A percentile compares a stretch with the other conserved stretches of the same genome.
Evolutionary conservation across 164 flowering plant genomes (phyloP).

Genomic region (Nelumbo lutea): DNA sequence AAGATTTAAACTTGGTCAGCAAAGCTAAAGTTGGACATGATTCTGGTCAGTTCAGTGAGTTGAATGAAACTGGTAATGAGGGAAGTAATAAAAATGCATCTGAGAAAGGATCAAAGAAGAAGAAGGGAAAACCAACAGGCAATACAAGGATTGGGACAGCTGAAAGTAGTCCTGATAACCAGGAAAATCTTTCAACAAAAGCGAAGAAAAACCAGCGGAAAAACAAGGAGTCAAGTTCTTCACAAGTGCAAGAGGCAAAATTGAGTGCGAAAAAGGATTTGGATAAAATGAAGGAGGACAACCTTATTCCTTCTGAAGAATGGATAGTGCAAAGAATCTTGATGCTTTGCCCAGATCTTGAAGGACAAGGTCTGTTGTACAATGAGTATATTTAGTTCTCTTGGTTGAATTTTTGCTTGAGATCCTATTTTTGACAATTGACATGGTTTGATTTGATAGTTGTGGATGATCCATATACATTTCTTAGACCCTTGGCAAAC

Average conservation of each 20-base stretch:
- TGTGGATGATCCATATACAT: constrained; percentile 48
- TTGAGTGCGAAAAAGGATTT: constrained; percentile 42
- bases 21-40: constrained; percentile 45
- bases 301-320: constrained; percentile 55
- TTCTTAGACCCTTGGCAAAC: constrained; percentile 56
- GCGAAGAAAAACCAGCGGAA: constrained; percentile 75
- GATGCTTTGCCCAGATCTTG: constrained; percentile 64
- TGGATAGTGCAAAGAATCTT: constrained; percentile 64
- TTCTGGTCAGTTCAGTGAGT: constrained; percentile 28
- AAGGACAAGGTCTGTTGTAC: constrained; percentile 43
- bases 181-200: constrained; percentile 50
- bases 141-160: constrained; percentile 32
- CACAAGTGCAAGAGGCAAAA: constrained; percentile 52
- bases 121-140: constrained; percentile 65
- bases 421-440: constrained; percentile 3
- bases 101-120: constrained; percentile 79
- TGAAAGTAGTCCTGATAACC: constrained; percentile 45
- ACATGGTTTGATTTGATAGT: constrained; percentile 33
- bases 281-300: constrained; percentile 41
- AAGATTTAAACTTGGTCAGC: constrained; percentile 20
- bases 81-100: constrained; percentile 31
- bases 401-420: constrained; percentile 5
- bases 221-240: constrained; percentile 47
- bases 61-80: constrained; percentile 43
- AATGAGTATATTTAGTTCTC: not conserved